Evolutionary conservation across 2,329 filamentous ascomycete species (phyloP).

Genomic region (Calcarisporium arbuscula): DNA sequence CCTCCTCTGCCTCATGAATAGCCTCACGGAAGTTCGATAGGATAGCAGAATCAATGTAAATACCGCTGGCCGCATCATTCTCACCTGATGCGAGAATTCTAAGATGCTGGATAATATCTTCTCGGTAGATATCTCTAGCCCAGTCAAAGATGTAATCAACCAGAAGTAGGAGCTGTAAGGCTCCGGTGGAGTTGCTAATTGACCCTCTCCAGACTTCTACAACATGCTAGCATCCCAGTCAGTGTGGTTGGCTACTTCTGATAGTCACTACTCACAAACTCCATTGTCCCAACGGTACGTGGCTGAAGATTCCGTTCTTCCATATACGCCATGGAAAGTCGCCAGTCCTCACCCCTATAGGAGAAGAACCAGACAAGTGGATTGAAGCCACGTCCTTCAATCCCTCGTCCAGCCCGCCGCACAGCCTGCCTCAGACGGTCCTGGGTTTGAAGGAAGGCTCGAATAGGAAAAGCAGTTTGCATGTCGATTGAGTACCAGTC

Average conservation of each 20-base stretch:
- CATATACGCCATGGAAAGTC: slow-evolving; percentile 2
- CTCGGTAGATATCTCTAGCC: slow-evolving; percentile 9
- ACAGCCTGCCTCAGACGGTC: not conserved
- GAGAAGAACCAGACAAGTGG: slow-evolving; percentile 8
- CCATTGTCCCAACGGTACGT: not conserved
- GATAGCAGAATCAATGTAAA: not conserved
- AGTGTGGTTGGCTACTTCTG: not conserved
- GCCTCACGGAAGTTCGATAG: too few species aligned
- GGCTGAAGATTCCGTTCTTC: not conserved
- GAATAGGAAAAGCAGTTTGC: slow-evolving; percentile 12
- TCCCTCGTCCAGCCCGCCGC: not conserved
- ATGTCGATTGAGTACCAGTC: slow-evolving; percentile 9
- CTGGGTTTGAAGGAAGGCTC: slow-evolving; percentile 6
- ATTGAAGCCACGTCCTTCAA: too few species aligned
- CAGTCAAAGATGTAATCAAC: slow-evolving; percentile 12
- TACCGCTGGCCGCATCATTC: not conserved
- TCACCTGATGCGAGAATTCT: not conserved
- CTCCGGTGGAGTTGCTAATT: slow-evolving; percentile 2
- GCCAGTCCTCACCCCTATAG: slow-evolving; percentile 7
- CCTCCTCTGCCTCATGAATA: too few species aligned
- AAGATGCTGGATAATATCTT: slow-evolving; percentile 7
- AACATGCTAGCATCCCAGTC: slow-evolving; percentile 1
- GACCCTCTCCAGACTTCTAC: slow-evolving; percentile 7
- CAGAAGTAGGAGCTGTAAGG: slow-evolving; percentile 8
- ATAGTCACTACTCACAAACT: not conserved